Percentiles rank a stretch among this genome's conserved stretches.
phyloP scores from a whole-genome alignment of 192 early-diverging fungal species.

The Coemansia sp. region DNA sequence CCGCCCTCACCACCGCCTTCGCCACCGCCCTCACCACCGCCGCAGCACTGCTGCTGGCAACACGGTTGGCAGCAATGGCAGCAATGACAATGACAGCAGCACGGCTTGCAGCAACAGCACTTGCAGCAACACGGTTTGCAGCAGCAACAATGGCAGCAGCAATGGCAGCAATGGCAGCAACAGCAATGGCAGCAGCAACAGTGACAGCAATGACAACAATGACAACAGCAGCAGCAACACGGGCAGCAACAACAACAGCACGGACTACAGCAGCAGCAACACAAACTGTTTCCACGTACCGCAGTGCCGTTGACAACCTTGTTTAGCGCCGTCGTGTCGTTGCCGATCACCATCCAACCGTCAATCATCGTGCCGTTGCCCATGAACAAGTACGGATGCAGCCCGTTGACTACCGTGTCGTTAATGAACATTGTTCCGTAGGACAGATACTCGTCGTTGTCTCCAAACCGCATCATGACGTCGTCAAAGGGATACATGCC shows the following conservation, averaged over 20 bases:
- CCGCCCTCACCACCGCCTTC: constrained; percentile 12
- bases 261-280: constrained; percentile 34
- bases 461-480: constrained; percentile 43
- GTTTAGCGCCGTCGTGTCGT: constrained; percentile 40
- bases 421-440: constrained; percentile 54
- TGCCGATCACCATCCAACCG: constrained; percentile 49
- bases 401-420: constrained; percentile 42
- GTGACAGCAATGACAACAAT: constrained; percentile 25
- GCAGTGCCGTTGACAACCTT: constrained; percentile 41
- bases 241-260: constrained; percentile 39
- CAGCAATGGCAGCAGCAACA: constrained; percentile 35
- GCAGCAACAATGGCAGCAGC: constrained; percentile 51
- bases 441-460: constrained; percentile 39
- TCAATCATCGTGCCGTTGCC: constrained; percentile 49
- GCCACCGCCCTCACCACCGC: constrained; percentile 20
- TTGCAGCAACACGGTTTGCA: constrained; percentile 50
- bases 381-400: constrained; percentile 46
- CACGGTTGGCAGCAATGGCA: constrained; percentile 27
- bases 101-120: constrained; percentile 43
- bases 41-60: constrained; percentile 17
- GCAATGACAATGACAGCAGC: constrained; percentile 32
- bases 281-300: constrained; percentile 30
- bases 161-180: constrained; percentile 47
- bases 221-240: constrained; percentile 35
- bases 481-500: constrained; percentile 49